Conservation (phyloP, 78 protist genomes). For the Pigoraptor vietnamica region DNA sequence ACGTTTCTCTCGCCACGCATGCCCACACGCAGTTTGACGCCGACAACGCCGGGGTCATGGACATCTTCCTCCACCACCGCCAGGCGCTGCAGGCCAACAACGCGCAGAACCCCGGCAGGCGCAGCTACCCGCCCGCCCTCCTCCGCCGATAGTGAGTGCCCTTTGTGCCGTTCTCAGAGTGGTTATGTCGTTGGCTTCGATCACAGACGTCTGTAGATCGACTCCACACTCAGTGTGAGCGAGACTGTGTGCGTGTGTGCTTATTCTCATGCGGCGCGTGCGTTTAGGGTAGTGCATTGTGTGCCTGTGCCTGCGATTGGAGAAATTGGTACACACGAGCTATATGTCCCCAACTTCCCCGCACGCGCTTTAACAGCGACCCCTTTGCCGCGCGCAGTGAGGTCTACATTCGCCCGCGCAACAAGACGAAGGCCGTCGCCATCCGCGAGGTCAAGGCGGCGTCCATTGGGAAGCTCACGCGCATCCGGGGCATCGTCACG, state of each 20-base stretch:
- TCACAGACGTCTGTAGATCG: too few relatives aligned
- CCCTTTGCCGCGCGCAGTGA: too few relatives aligned
- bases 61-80: neutral
- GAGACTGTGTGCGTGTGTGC: too few relatives aligned
- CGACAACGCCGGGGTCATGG: too few relatives aligned
- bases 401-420: neutral
- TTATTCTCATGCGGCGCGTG: too few relatives aligned
- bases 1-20: too few relatives aligned
- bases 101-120: neutral
- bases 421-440: neutral
- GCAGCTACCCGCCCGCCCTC: neutral
- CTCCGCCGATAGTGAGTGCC: neutral
- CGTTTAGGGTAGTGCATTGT: too few relatives aligned
- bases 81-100: neutral
- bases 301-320: neutral
- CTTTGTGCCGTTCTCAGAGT: too few relatives aligned
- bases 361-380: too few relatives aligned
- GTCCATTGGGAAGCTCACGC: neutral
- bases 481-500: conserved; percentile 57
- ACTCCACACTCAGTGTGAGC: too few relatives aligned
- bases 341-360: neutral
- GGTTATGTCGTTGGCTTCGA: neutral
- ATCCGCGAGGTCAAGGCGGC: neutral
- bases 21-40: neutral
- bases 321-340: neutral